A percentile compares a stretch with the other conserved stretches of the same genome.
Conservation (phyloP, 352 stramenopile genomes). For the Globisporangium sylvaticum region DNA sequence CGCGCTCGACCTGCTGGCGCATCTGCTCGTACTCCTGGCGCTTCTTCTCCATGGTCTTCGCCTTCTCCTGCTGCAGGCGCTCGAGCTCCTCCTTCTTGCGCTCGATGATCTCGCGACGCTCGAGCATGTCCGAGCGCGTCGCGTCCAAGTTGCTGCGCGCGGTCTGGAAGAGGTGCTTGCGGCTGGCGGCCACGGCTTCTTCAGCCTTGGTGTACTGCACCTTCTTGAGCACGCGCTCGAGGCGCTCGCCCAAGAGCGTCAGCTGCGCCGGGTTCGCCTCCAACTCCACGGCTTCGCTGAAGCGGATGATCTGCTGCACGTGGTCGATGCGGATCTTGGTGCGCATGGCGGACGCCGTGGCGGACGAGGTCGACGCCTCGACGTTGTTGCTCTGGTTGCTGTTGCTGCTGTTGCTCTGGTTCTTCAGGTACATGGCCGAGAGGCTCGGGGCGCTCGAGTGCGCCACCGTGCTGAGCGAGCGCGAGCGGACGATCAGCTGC, state of each 20-base stretch:
- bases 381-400: slow-evolving; percentile 20
- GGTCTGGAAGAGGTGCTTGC: slow-evolving; percentile 64
- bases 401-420: slow-evolving; percentile 33
- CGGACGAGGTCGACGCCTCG: slow-evolving; percentile 51
- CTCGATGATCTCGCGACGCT: slow-evolving; percentile 93
- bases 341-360: slow-evolving; percentile 39
- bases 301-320: slow-evolving; percentile 79
- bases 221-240: slow-evolving; percentile 57
- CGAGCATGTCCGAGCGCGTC: slow-evolving; percentile 86
- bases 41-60: slow-evolving; percentile 83
- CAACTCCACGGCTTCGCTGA: slow-evolving; percentile 75
- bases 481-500: slow-evolving; percentile 79
- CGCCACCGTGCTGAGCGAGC: slow-evolving; percentile 60
- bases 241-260: slow-evolving; percentile 62
- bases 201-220: slow-evolving; percentile 22
- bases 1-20: slow-evolving; percentile 69
- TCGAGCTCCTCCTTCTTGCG: slow-evolving; percentile 96
- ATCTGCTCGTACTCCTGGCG: slow-evolving; percentile 67
- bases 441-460: slow-evolving; percentile 58
- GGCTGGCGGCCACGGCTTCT: slow-evolving; percentile 22
- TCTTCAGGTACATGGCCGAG: slow-evolving; percentile 62
- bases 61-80: slow-evolving; percentile 90
- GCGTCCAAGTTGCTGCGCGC: slow-evolving; percentile 59
- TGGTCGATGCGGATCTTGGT: slow-evolving; percentile 85
- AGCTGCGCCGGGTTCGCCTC: slow-evolving; percentile 77